A percentile compares a stretch with the other conserved stretches of the same genome.
These are phyloP conservation scores for Mycena kentingensis DNA, from an alignment of 768 basidiomycete genomes.

Conservation along the genomic window DNA sequence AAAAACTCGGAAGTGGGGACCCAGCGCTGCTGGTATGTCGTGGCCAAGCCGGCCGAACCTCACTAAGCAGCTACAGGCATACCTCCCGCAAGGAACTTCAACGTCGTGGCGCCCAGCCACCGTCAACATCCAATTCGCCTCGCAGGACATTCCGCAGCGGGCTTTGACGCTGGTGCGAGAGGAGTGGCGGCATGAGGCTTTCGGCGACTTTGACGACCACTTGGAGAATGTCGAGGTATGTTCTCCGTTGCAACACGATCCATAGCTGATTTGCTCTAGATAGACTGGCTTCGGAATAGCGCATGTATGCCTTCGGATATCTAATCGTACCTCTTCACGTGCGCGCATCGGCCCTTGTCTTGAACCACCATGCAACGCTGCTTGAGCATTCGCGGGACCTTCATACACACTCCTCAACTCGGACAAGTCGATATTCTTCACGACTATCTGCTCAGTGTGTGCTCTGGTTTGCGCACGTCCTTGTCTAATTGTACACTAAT, in stretches of 20 bases:
- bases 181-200: constrained; percentile 51
- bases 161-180: constrained; percentile 55
- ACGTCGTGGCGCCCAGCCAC: constrained; percentile 52
- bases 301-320: constrained; percentile 34
- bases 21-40: constrained; percentile 60
- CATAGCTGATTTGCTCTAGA: not conserved
- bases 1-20: constrained; percentile 52
- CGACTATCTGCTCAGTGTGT: constrained; percentile 56
- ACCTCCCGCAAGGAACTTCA: constrained; percentile 44
- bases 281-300: constrained; percentile 50
- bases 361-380: not conserved
- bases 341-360: not conserved
- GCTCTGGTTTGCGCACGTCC: not conserved
- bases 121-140: constrained; percentile 50
- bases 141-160: constrained; percentile 45
- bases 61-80: constrained; percentile 44
- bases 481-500: not conserved
- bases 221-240: constrained; percentile 70
- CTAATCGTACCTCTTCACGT: constrained; percentile 5
- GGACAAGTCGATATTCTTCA: constrained; percentile 55
- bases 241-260: constrained; percentile 24
- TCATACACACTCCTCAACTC: constrained; percentile 58
- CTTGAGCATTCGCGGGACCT: constrained; percentile 49
- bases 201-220: constrained; percentile 85
- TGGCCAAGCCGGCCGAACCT: not conserved